Evolutionary conservation across 345 rosid species (phyloP).

Genomic region (Camelina neglecta): DNA sequence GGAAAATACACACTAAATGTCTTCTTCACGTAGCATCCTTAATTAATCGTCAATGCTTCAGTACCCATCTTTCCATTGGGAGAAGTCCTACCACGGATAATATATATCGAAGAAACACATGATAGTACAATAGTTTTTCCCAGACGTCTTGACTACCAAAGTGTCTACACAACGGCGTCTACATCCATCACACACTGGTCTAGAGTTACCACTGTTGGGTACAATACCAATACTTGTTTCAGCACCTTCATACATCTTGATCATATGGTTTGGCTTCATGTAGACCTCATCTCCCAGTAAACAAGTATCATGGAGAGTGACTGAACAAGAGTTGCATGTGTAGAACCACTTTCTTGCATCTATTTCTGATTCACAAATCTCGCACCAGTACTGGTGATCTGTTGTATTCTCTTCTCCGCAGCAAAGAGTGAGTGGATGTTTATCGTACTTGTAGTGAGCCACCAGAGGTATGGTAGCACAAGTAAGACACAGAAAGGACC

Average conservation of each 20-base stretch:
- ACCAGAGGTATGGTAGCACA: background rate
- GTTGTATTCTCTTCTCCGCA: background rate
- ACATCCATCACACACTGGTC: background rate
- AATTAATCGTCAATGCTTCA: too few relatives aligned
- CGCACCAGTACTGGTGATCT: background rate
- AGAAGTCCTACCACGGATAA: too few relatives aligned
- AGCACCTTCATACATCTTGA: constrained; percentile 34
- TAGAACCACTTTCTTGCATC: constrained; percentile 16
- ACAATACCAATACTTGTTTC: background rate
- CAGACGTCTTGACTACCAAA: background rate
- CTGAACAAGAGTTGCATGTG: background rate
- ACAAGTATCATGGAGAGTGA: constrained; percentile 1
- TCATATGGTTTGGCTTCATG: constrained; percentile 69
- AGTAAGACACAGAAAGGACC: background rate
- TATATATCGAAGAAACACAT: too few relatives aligned
- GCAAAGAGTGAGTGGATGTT: constrained; percentile 13
- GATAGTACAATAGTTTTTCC: too few relatives aligned
- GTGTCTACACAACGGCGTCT: background rate
- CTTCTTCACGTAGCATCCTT: too few relatives aligned
- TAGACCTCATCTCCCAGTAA: background rate
- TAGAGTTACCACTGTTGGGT: background rate
- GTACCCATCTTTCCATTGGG: too few relatives aligned
- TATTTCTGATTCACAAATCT: background rate
- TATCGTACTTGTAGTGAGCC: constrained; percentile 1
- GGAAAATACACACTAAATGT: too few relatives aligned